Base-by-base conservation (phyloP, 2,329 filamentous ascomycete species). In the Periconia macrospinosa region DNA sequence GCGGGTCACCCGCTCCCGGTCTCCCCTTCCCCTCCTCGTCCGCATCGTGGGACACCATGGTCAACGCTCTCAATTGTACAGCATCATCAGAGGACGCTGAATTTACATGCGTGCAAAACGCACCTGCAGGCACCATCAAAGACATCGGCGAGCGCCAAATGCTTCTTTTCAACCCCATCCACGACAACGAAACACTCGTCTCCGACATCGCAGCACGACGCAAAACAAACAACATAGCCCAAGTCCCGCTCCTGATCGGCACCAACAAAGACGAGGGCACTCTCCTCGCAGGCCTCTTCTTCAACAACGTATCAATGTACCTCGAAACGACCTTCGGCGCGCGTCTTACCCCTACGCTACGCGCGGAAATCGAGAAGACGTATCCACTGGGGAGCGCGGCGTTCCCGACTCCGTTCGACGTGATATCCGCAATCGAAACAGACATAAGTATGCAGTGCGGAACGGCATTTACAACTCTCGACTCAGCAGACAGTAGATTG, bases 261-360 rank as follows among this genome's bases (percentile, higher is more conserved):
- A 59, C 66, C 5, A 68, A 68, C 37, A 50, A 63, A 1, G 56
- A 66, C 15, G 69, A 72, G 52, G 67, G 65, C 19, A 59, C 61
- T 14, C 50, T 69, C 18, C 65, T 65, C 48, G 51, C 50, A 3
- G 33, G 23, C 17, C 50, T 68, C 11, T 52, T 54, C 9, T 58
- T 61, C 49, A 59, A 45, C 1, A 63, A 65, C 19, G 2, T 62
- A 2, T 61, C 55, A 1, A 54, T 55, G 11, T 70, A 54, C 35
- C 35, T 69, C 9, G 42, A 63, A 37, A 54, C 53, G 6, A 58
- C 49, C 1, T 62, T 66, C 15, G 54, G 54, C 5, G 33, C 19
- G 1, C 37, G 18, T 35, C 14, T 50, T 41, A 13, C 20, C n/a
- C 41, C 62, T 8, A 42, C 53, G 19, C 43, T 68, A 13, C 58